phyloP scores from a whole-genome alignment of 2,329 filamentous ascomycete species.

The Cercospora sesami region DNA sequence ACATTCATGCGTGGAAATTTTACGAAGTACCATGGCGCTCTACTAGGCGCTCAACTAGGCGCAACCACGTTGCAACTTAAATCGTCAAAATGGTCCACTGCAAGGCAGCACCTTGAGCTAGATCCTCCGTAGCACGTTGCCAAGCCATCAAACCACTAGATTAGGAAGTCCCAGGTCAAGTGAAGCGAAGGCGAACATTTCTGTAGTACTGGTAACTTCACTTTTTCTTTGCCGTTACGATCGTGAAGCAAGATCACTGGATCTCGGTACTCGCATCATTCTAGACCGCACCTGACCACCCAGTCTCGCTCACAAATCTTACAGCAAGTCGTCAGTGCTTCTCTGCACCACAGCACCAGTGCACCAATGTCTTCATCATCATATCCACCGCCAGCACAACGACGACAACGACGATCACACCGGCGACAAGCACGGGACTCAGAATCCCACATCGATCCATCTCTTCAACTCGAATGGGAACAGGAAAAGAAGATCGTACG shows the following conservation, averaged over 20 bases:
- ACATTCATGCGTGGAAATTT: not conserved
- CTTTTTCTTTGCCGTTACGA: not conserved
- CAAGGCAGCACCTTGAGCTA: not conserved
- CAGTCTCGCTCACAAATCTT: not conserved
- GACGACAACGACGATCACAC: not conserved
- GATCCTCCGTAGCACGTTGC: not conserved
- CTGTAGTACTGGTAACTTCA: not conserved
- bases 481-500: not conserved
- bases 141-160: not conserved
- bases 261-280: not conserved
- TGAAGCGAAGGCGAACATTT: not conserved
- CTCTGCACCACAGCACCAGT: not conserved
- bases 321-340: not conserved
- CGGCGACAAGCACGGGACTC: not conserved
- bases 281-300: not conserved
- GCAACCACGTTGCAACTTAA: not conserved
- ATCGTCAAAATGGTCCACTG: not conserved
- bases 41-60: not conserved
- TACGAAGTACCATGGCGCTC: not conserved
- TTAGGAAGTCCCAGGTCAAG: not conserved
- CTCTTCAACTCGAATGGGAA: not conserved
- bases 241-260: not conserved
- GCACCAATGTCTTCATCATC: not conserved
- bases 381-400: not conserved
- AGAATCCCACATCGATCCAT: not conserved